phyloP scores from a whole-genome alignment of 257 asterid species.

The Schizonepeta tenuifolia region DNA sequence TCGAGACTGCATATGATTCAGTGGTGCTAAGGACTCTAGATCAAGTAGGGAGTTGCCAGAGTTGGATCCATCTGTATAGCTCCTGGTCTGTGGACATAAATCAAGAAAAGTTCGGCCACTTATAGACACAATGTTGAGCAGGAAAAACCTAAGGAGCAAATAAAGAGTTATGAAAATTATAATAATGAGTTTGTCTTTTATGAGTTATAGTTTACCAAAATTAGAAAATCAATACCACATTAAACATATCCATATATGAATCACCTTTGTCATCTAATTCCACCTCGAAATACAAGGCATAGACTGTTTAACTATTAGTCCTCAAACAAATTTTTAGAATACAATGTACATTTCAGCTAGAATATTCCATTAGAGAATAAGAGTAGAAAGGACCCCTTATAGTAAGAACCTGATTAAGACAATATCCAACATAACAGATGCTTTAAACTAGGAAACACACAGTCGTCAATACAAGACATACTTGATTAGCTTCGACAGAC shows the following conservation, averaged over 20 bases:
- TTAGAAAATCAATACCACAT: background rate
- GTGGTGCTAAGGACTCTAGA: slow-evolving; percentile 63
- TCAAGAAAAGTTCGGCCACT: slow-evolving; percentile 24
- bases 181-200: background rate
- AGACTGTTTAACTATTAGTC: slow-evolving; percentile 19
- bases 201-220: slow-evolving; percentile 24
- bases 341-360: background rate
- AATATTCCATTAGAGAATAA: background rate
- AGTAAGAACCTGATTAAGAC: slow-evolving; percentile 25
- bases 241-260: background rate
- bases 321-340: background rate
- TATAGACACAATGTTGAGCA: slow-evolving; percentile 20
- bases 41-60: slow-evolving; percentile 59
- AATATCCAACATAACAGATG: slow-evolving; percentile 17
- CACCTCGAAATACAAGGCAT: background rate
- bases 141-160: slow-evolving; percentile 9
- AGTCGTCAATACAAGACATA: slow-evolving; percentile 33
- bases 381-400: background rate
- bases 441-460: slow-evolving; percentile 11
- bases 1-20: slow-evolving; percentile 60
- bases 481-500: slow-evolving; percentile 77
- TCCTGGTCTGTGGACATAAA: slow-evolving; percentile 55
- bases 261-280: slow-evolving; percentile 11
- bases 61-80: slow-evolving; percentile 63
- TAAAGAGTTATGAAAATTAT: slow-evolving; percentile 16